Evolutionary conservation across 2,329 filamentous ascomycete genomes (phyloP).

Genomic region (Penicillium sp.): DNA sequence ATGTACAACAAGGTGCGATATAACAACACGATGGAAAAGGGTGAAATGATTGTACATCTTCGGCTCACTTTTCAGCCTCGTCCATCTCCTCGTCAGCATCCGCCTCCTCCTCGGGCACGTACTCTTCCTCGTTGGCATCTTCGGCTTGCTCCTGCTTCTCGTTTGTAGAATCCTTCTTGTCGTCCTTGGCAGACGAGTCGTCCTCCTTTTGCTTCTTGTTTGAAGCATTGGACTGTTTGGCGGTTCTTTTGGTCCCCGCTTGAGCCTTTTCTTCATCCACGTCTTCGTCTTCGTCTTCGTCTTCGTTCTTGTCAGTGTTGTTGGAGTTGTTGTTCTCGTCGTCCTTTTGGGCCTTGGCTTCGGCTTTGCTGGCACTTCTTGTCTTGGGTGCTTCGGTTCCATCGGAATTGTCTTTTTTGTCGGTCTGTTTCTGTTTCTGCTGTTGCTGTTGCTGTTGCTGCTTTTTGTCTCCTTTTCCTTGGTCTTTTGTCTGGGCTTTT

Average conservation of each 20-base stretch:
- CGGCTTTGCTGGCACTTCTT: background rate
- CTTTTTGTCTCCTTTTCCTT: too few relatives aligned
- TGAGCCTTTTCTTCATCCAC: background rate
- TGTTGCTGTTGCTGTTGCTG: background rate
- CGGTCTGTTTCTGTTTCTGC: background rate
- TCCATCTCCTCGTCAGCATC: background rate
- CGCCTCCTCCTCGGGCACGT: background rate
- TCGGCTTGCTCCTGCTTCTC: background rate
- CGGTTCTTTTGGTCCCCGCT: background rate
- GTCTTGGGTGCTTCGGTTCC: background rate
- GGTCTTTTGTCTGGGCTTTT: too few relatives aligned
- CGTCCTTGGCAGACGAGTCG: background rate
- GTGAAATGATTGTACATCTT: background rate
- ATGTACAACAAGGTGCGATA: too few relatives aligned
- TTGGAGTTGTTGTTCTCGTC: background rate
- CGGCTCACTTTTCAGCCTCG: background rate
- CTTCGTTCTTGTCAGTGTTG: too few relatives aligned
- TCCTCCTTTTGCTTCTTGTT: background rate
- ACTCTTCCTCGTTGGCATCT: slow-evolving; percentile 2
- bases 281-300: background rate
- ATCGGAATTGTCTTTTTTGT: background rate
- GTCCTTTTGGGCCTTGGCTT: background rate
- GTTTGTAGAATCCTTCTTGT: background rate
- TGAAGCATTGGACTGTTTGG: background rate
- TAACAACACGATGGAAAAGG: too few relatives aligned